Conservation (phyloP, 768 basidiomycete genomes). For the Boletales sp. region DNA sequence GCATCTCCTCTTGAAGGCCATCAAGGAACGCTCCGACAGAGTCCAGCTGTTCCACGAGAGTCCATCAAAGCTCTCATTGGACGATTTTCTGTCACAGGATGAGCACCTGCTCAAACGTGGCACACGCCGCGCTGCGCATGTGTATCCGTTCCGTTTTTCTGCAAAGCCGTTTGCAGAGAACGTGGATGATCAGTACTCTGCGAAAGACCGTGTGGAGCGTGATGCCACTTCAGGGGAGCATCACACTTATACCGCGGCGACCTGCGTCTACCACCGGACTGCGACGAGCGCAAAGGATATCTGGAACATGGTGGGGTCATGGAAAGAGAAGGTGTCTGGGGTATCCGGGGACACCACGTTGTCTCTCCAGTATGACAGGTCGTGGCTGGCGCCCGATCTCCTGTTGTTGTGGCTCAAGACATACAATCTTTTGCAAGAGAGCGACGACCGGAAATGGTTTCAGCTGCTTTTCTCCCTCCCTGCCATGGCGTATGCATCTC, state of each 20-base stretch:
- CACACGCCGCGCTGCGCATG: not conserved
- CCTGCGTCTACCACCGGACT: constrained; percentile 2
- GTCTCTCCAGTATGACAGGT: constrained; percentile 17
- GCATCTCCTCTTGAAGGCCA: constrained; percentile 17
- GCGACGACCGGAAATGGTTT: constrained; percentile 6
- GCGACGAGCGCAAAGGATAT: not conserved
- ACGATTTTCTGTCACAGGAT: constrained; percentile 1
- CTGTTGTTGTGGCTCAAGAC: constrained; percentile 20
- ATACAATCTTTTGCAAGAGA: constrained; percentile 21
- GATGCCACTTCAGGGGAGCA: not conserved
- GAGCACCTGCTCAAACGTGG: constrained; percentile 11
- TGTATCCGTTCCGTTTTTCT: not conserved
- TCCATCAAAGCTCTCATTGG: not conserved
- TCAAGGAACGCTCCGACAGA: constrained; percentile 22
- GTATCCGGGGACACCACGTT: too few relatives aligned
- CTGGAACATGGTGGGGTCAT: constrained; percentile 5
- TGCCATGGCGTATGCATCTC: constrained; percentile 26
- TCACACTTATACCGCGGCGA: constrained; percentile 9
- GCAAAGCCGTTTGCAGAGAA: not conserved
- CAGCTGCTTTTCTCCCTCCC: constrained; percentile 28
- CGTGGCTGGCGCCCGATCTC: constrained; percentile 24
- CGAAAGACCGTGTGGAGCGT: not conserved
- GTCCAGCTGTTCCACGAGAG: constrained; percentile 8
- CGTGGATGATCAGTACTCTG: constrained; percentile 4
- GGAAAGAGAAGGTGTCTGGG: not conserved